A percentile compares a stretch with the other conserved stretches of the same genome.
phyloP scores from a whole-genome alignment of 2,329 filamentous ascomycete species.

The Aplosporella prunicola region DNA sequence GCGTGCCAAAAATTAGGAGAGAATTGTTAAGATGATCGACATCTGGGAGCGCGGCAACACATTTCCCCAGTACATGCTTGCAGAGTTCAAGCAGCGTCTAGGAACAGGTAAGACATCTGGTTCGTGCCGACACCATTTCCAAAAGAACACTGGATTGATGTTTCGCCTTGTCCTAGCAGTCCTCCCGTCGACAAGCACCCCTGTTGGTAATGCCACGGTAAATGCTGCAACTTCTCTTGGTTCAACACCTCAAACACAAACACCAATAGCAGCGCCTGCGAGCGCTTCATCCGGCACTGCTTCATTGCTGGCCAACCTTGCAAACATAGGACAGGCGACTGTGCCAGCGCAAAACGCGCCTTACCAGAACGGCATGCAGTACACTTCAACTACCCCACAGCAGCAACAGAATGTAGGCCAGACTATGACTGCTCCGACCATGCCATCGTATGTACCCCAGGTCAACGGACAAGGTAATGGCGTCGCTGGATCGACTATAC shows the following conservation, averaged over 20 bases:
- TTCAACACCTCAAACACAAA: constrained; percentile 20
- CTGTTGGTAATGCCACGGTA: constrained; percentile 22
- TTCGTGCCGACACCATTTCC: too few species aligned
- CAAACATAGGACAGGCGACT: constrained; percentile 19
- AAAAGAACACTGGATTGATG: too few species aligned
- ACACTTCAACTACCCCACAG: constrained; percentile 4
- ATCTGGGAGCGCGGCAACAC: constrained; percentile 97
- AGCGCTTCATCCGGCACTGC: constrained; percentile 18
- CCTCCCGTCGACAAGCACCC: constrained; percentile 12
- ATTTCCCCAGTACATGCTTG: constrained; percentile 71
- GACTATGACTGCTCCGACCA: constrained; percentile 8
- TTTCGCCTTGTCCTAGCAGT: background rate
- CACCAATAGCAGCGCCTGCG: constrained; percentile 15
- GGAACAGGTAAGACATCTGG: constrained; percentile 5
- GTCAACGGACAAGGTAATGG: constrained; percentile 8
- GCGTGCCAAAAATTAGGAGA: constrained; percentile 51
- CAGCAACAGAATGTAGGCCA: constrained; percentile 12
- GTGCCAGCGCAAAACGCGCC: constrained; percentile 1
- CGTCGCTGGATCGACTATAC: constrained; percentile 14
- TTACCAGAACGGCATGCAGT: constrained; percentile 4
- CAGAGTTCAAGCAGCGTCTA: constrained; percentile 60
- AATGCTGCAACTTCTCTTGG: constrained; percentile 17
- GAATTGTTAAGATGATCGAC: constrained; percentile 88
- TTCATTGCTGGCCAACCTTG: constrained; percentile 26
- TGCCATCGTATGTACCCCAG: constrained; percentile 9